These are phyloP conservation scores for Saturnispora diversa DNA, from an alignment of 805 yeast genomes.

Conservation along the genomic window DNA sequence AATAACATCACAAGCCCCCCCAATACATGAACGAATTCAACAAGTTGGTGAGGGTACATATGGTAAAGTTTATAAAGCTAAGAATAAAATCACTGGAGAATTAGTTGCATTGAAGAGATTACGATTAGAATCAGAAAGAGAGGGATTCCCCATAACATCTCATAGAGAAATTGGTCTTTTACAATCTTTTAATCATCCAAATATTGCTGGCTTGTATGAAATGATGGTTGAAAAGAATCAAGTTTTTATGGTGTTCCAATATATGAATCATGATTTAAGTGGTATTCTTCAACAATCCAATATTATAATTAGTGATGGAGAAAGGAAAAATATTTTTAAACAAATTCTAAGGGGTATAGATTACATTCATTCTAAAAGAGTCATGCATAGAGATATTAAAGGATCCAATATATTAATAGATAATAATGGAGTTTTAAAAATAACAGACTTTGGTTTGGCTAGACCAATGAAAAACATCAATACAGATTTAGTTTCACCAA, in stretches of 20 bases:
- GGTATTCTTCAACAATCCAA: conserved; percentile 77
- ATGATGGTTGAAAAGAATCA: conserved; percentile 77
- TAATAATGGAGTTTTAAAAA: conserved; percentile 52
- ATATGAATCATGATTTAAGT: conserved; percentile 87
- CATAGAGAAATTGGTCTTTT: conserved; percentile 81
- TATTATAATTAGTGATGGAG: conserved; percentile 51
- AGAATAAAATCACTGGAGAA: conserved; percentile 56
- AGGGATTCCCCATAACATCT: conserved; percentile 95
- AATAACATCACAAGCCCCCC: conserved; percentile 18
- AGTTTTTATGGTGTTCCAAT: conserved; percentile 86
- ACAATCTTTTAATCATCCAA: conserved; percentile 74
- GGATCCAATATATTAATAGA: conserved; percentile 71
- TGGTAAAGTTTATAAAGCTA: conserved; percentile 90
- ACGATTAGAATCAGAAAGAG: conserved; percentile 79
- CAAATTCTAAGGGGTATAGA: conserved; percentile 63
- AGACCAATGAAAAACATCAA: conserved; percentile 56
- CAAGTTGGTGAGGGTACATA: conserved; percentile 99
- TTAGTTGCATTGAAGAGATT: conserved; percentile 82
- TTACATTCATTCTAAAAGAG: conserved; percentile 58
- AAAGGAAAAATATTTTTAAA: conserved; percentile 56
- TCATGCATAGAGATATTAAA: conserved; percentile 75
- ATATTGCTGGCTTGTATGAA: conserved; percentile 74
- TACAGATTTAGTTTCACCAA: conserved; percentile 47
- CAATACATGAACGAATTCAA: conserved; percentile 56
- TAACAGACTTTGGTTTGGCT: conserved; percentile 80